Conservation (phyloP, 495 filamentous ascomycete genomes). For the Daldinia vernicosa region DNA sequence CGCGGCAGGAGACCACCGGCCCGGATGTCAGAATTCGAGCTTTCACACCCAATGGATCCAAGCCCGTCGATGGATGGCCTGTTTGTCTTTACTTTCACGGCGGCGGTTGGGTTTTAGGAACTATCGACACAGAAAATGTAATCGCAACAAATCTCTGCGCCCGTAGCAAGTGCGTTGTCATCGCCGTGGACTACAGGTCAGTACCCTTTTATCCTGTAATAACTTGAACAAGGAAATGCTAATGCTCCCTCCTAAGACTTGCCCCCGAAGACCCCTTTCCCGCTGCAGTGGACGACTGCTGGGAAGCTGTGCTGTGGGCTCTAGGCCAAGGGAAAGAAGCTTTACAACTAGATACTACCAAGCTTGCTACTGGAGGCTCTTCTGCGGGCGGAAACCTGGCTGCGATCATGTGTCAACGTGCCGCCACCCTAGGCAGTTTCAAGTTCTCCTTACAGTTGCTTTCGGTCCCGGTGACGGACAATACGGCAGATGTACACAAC, state of each 20-base stretch:
- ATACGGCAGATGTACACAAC: slow-evolving; percentile 58
- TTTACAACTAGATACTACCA: slow-evolving; percentile 56
- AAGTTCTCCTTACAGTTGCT: slow-evolving; percentile 62
- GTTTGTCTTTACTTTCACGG: slow-evolving; percentile 67
- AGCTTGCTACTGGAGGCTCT: slow-evolving; percentile 63
- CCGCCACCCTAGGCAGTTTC: slow-evolving; percentile 49
- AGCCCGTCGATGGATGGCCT: slow-evolving; percentile 61
- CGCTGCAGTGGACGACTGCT: slow-evolving; percentile 65
- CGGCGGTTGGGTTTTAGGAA: slow-evolving; percentile 67
- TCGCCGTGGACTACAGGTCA: slow-evolving; percentile 67
- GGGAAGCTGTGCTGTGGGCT: slow-evolving; percentile 66
- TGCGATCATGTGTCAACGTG: slow-evolving; percentile 64
- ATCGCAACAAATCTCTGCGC: slow-evolving; percentile 65
- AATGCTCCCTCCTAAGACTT: slow-evolving; percentile 46
- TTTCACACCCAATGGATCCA: slow-evolving; percentile 59
- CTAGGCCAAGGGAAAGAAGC: slow-evolving; percentile 50
- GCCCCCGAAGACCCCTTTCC: slow-evolving; percentile 66
- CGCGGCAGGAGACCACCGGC: slow-evolving; percentile 57
- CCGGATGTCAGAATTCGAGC: slow-evolving; percentile 57
- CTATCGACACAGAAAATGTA: slow-evolving; percentile 66
- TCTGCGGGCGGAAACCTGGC: slow-evolving; percentile 67
- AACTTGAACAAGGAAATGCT: not conserved
- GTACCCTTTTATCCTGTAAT: slow-evolving; percentile 5
- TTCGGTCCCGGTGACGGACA: slow-evolving; percentile 67
- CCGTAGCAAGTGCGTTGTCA: slow-evolving; percentile 60